Percentiles rank a stretch among this genome's conserved stretches.
Evolutionary conservation across 768 basidiomycete species (phyloP).

Genomic region (Mycena capillaripes): DNA sequence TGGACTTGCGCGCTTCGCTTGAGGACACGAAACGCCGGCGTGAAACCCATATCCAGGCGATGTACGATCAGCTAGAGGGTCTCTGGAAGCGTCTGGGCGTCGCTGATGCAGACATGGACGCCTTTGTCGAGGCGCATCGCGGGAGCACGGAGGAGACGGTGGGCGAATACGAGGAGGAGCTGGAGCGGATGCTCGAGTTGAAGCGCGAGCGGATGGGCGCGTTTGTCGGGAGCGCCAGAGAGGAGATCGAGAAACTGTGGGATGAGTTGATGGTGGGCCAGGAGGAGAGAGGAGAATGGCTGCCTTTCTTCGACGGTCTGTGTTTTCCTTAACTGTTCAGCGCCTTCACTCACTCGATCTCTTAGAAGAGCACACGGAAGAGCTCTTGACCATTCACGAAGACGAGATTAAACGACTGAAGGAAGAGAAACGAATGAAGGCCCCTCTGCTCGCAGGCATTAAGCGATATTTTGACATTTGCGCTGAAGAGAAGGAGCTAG

Average conservation of each 20-base stretch:
- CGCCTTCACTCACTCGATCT: slow-evolving; percentile 16
- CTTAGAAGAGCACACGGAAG: slow-evolving; percentile 90
- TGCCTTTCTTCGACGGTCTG: slow-evolving; percentile 85
- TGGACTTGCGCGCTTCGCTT: slow-evolving; percentile 67
- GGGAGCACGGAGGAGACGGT: slow-evolving; percentile 87
- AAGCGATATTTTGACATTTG: slow-evolving; percentile 94
- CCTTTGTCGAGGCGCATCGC: slow-evolving; percentile 89
- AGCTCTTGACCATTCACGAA: slow-evolving; percentile 87
- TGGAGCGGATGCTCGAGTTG: slow-evolving; percentile 90
- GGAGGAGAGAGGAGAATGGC: slow-evolving; percentile 85
- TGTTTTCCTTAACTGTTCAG: slow-evolving; percentile 38
- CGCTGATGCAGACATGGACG: slow-evolving; percentile 84
- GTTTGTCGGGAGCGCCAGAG: slow-evolving; percentile 86
- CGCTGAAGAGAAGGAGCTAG: slow-evolving; percentile 90
- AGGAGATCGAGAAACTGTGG: slow-evolving; percentile 87
- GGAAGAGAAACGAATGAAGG: slow-evolving; percentile 85
- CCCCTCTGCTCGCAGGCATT: slow-evolving; percentile 79
- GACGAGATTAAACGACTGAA: slow-evolving; percentile 86
- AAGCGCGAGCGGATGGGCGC: slow-evolving; percentile 89
- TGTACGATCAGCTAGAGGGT: slow-evolving; percentile 94
- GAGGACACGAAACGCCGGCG: slow-evolving; percentile 81
- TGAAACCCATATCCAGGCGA: slow-evolving; percentile 89
- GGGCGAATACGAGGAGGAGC: slow-evolving; percentile 88
- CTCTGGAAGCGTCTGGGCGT: slow-evolving; percentile 93
- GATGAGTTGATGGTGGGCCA: slow-evolving; percentile 89